A percentile compares a stretch with the other conserved stretches of the same genome.
Evolutionary conservation across 176 grass and related monocot species (phyloP).

Genomic region (Saccharum spontaneum): DNA sequence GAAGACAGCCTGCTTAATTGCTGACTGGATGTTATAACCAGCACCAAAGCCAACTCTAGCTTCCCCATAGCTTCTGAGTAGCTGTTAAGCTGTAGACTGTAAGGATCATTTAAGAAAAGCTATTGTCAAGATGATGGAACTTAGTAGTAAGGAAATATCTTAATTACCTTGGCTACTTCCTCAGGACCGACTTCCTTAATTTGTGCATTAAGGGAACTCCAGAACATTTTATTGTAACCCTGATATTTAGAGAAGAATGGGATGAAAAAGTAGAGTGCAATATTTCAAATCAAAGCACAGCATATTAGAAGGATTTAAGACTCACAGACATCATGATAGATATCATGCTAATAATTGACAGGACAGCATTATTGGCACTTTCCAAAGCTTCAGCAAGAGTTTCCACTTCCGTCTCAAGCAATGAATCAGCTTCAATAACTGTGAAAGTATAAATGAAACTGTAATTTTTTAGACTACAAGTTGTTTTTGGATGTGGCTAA

Average conservation of each 20-base stretch:
- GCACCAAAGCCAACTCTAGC: conserved; percentile 94
- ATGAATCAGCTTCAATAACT: conserved; percentile 89
- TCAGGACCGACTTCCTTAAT: conserved; percentile 61
- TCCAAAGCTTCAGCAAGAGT: conserved; percentile 96
- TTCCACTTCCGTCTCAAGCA: conserved; percentile 88
- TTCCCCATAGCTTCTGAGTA: conserved; percentile 74
- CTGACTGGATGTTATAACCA: conserved; percentile 85
- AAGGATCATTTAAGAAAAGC: conserved; percentile 36
- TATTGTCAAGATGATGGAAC: conserved; percentile 28
- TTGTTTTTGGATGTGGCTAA: conserved; percentile 19
- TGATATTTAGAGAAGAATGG: conserved; percentile 39
- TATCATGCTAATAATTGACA: conserved; percentile 80
- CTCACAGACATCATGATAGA: conserved; percentile 88
- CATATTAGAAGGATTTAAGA: conserved; percentile 16
- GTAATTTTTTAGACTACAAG: conserved; percentile 22
- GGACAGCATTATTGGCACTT: conserved; percentile 90
- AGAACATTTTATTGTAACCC: conserved; percentile 63
- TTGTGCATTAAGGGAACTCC: conserved; percentile 60
- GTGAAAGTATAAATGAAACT: conserved; percentile 19
- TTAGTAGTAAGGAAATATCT: conserved; percentile 12
- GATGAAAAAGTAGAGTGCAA: conserved; percentile 23
- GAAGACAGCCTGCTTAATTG: conserved; percentile 84
- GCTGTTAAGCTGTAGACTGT: conserved; percentile 53
- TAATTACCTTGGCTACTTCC: conserved; percentile 70
- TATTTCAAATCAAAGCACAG: conserved; percentile 22